Percentiles rank a stretch among this genome's conserved stretches.
phyloP scores from a whole-genome alignment of 1,284 basidiomycete genomes.

The Volvariella volvacea region DNA sequence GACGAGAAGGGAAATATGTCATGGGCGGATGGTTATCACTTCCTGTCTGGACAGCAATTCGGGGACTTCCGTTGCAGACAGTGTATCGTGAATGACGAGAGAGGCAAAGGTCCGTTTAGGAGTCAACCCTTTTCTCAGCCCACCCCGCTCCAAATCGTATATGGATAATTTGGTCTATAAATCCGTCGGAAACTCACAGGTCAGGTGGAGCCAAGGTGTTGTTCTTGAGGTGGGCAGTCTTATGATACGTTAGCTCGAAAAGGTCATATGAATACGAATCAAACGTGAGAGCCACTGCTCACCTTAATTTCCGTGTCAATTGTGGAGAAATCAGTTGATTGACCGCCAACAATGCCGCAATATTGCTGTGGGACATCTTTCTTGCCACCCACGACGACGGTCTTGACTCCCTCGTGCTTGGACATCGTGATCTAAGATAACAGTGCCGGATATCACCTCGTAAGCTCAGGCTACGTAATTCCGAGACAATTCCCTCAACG shows the following conservation, averaged over 20 bases:
- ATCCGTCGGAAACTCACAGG: constrained; percentile 34
- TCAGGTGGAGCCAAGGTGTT: constrained; percentile 55
- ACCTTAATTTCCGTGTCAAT: constrained; percentile 61
- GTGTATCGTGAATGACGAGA: neutral
- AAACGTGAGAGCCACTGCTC: constrained; percentile 7
- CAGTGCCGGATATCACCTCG: neutral
- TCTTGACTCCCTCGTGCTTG: constrained; percentile 49
- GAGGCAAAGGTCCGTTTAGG: neutral
- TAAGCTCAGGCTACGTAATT: neutral
- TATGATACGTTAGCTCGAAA: neutral
- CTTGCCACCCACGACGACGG: constrained; percentile 51
- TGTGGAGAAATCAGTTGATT: constrained; percentile 50
- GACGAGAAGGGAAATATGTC: too few relatives aligned
- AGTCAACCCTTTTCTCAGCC: too few relatives aligned
- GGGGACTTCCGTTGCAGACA: neutral
- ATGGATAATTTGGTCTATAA: neutral
- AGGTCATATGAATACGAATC: neutral
- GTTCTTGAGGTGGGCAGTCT: constrained; percentile 49
- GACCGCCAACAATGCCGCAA: constrained; percentile 55
- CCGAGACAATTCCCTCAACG: too few relatives aligned
- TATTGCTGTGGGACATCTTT: constrained; percentile 45
- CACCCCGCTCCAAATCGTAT: neutral
- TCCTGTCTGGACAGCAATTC: neutral
- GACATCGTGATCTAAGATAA: constrained; percentile 48
- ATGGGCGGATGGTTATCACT: too few relatives aligned